Base-by-base conservation (phyloP, 148 eudicot genomes). In the Rhododendron molle region DNA sequence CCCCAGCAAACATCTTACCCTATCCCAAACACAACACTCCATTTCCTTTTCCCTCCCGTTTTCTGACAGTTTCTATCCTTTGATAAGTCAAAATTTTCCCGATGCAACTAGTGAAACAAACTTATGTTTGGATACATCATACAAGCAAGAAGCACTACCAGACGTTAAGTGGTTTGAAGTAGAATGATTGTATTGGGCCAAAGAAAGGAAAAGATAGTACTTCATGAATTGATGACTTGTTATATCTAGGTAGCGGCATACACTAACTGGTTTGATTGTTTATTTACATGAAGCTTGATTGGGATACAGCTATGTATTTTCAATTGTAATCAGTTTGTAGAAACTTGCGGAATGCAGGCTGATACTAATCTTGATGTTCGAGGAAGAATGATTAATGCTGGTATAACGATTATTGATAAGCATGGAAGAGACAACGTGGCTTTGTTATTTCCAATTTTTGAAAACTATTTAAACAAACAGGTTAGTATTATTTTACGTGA, bases 311-410 rank as follows among this genome's bases (percentile, higher is more conserved):
- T 16, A 47, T 44, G 46, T 81, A 38, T 77, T 77, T 28, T 47
- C 79, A 71, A 34, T 76, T 78, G 13, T 83, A n/a, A 60, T 60
- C 23, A 83, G 40, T 36, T 65, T 36, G 28, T 56, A 30, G 81
- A 26, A 65, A 78, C 49, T 84, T 89, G 79, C 87, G 78, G 69
- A 65, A 77, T 91, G 83, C 92, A 97, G 99, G 99, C 98, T 91
- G 99, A 97, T 90, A 84, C 89, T 65, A 95, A 97, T 89, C 91
- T 91, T 73, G 98, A 97, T 93, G 98, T 97, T 88, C 94, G 99
- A 72, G 99, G 96, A 81, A 92, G 99, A 90, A 97, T 97, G 99
- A 91, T 97, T 82, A 93, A 95, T 94, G 99, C 98, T 88, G 99
- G 99, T 74, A 94, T 97, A 78, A 76, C 92, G 89, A 95, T 97